Evolutionary conservation across 2,329 filamentous ascomycete species (phyloP).

Genomic region (Rhynchosporium graminicola): DNA sequence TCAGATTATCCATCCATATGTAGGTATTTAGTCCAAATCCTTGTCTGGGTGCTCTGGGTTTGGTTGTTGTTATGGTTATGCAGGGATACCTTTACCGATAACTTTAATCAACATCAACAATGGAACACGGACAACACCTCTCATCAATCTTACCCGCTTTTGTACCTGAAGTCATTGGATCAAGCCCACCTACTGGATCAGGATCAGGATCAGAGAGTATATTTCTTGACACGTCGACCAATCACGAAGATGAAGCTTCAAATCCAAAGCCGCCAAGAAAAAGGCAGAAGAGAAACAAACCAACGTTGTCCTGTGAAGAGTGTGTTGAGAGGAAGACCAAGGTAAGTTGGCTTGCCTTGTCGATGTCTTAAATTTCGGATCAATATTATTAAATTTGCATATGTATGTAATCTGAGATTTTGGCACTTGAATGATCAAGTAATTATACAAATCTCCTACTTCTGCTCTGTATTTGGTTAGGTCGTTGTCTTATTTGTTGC

Average conservation of each 20-base stretch:
- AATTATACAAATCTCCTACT: neutral
- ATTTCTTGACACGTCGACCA: slow-evolving; percentile 25
- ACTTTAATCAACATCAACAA: slow-evolving; percentile 5
- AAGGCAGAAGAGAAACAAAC: slow-evolving; percentile 84
- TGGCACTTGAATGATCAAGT: neutral
- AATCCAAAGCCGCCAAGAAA: slow-evolving; percentile 45
- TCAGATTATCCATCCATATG: neutral
- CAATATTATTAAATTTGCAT: too few relatives aligned
- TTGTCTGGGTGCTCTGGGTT: too few relatives aligned
- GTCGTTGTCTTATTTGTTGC: too few relatives aligned
- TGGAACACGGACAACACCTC: slow-evolving; percentile 24
- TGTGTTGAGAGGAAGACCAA: slow-evolving; percentile 84
- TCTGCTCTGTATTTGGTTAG: too few relatives aligned
- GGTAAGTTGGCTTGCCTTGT: slow-evolving; percentile 44
- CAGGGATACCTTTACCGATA: neutral
- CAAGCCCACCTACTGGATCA: slow-evolving; percentile 28
- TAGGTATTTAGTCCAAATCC: too few relatives aligned
- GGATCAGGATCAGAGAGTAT: slow-evolving; percentile 23
- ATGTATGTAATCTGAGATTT: neutral
- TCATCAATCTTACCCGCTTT: slow-evolving; percentile 22
- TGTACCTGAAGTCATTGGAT: slow-evolving; percentile 15
- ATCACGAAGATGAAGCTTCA: slow-evolving; percentile 22
- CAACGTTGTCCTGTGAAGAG: slow-evolving; percentile 75
- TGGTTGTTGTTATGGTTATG: neutral
- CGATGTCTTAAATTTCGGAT: too few relatives aligned